These are phyloP conservation scores for Sicyos baderoa DNA, from an alignment of 306 rosid species.

Conservation along the genomic window DNA sequence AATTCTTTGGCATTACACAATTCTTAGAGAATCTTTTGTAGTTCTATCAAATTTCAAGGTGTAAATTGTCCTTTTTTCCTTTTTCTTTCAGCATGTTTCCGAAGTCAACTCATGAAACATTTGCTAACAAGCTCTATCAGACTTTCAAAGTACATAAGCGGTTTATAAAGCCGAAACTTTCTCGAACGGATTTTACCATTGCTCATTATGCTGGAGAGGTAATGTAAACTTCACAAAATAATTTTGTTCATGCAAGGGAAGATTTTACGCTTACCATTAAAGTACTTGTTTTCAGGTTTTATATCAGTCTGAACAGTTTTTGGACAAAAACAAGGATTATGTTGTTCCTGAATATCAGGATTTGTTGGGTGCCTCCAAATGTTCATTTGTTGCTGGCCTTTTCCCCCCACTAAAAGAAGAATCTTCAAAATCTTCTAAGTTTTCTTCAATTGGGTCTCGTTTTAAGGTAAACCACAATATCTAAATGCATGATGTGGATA, in stretches of 20 bases:
- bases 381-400: conserved; percentile 91
- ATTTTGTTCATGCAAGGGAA: conserved; percentile 23
- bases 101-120: conserved; percentile 97
- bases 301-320: conserved; percentile 85
- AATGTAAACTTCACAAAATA: conserved; percentile 20
- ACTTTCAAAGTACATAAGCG: conserved; percentile 89
- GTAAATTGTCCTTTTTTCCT: conserved; percentile 15
- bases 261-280: conserved; percentile 21
- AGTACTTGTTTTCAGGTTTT: conserved; percentile 54
- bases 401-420: conserved; percentile 94
- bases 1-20: background rate
- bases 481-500: too few species aligned
- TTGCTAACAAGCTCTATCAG: conserved; percentile 96
- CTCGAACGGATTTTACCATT: conserved; percentile 84
- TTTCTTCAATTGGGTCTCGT: conserved; percentile 95
- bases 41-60: conserved; percentile 15
- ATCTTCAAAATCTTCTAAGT: conserved; percentile 83
- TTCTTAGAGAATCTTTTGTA: background rate
- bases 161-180: conserved; percentile 88
- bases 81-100: conserved; percentile 92
- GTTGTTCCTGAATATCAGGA: conserved; percentile 98
- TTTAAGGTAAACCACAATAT: conserved; percentile 52
- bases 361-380: conserved; percentile 72
- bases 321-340: conserved; percentile 98
- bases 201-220: conserved; percentile 99